A percentile compares a stretch with the other conserved stretches of the same genome.
Conservation (phyloP, 2,329 filamentous ascomycete genomes). For the Penicillium decumbens region DNA sequence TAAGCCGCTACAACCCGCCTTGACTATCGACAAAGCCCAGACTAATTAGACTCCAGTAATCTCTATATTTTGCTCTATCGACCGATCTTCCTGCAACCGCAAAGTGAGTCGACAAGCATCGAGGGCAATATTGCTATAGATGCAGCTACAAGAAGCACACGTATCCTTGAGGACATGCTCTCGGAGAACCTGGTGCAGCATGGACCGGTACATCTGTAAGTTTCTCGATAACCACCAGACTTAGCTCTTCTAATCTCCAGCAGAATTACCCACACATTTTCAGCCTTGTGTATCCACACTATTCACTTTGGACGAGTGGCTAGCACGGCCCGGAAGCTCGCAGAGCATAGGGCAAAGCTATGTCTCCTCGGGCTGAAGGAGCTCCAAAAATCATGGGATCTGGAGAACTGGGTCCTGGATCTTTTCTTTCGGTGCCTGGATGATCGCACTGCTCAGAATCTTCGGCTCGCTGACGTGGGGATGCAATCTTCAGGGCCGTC, state of each 20-base stretch:
- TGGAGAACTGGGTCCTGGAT: constrained; percentile 48
- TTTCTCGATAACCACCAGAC: not conserved
- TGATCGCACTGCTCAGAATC: constrained; percentile 41
- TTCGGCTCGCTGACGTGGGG: constrained; percentile 26
- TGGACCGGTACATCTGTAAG: constrained; percentile 44
- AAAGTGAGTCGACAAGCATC: constrained; percentile 23
- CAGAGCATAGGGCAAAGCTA: constrained; percentile 48
- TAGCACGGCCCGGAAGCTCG: constrained; percentile 42
- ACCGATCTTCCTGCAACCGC: constrained; percentile 39
- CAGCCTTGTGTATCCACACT: constrained; percentile 48
- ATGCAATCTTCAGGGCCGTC: not conserved
- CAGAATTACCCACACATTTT: constrained; percentile 47
- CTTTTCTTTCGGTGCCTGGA: constrained; percentile 49
- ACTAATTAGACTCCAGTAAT: constrained; percentile 29
- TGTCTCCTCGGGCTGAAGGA: constrained; percentile 48
- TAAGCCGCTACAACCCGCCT: constrained; percentile 11
- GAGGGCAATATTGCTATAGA: constrained; percentile 43
- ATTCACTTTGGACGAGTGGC: constrained; percentile 39
- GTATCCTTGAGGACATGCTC: constrained; percentile 49
- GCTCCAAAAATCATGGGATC: constrained; percentile 48
- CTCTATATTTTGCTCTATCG: constrained; percentile 46
- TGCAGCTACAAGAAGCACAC: constrained; percentile 45
- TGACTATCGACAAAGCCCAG: not conserved
- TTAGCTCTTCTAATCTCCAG: not conserved
- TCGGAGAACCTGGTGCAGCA: constrained; percentile 43